phyloP scores from a whole-genome alignment of 2,329 filamentous ascomycete genomes.

The Calonectria pseudoreteaudii region DNA sequence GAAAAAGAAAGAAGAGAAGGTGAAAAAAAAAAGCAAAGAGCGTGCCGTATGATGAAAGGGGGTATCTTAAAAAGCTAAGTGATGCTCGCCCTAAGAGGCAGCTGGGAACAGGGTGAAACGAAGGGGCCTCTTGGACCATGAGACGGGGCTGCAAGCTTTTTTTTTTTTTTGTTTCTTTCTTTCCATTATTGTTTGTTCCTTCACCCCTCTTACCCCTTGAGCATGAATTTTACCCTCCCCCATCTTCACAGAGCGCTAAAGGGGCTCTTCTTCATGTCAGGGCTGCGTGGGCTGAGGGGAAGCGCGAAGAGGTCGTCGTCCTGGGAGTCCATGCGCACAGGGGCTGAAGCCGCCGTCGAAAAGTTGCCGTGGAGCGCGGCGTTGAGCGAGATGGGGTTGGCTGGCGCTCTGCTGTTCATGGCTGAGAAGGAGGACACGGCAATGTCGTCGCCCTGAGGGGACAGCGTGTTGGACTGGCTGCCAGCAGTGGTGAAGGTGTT shows the following conservation, averaged over 20 bases:
- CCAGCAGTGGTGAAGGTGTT: slow-evolving; percentile 50
- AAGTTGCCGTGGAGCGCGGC: slow-evolving; percentile 44
- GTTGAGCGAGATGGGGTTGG: slow-evolving; percentile 49
- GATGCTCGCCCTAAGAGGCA: neutral
- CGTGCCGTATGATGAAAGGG: neutral
- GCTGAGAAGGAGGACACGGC: slow-evolving; percentile 51
- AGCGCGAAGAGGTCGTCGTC: slow-evolving; percentile 86
- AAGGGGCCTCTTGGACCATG: neutral
- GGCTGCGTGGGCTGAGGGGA: slow-evolving; percentile 86
- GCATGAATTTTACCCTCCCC: neutral
- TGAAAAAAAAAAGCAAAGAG: neutral
- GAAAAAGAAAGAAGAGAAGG: neutral
- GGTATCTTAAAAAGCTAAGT: slow-evolving; percentile 6
- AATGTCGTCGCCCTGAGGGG: slow-evolving; percentile 47
- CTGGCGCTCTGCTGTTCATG: slow-evolving; percentile 40
- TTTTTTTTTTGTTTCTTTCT: neutral
- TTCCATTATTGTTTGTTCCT: neutral
- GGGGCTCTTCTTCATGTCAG: slow-evolving; percentile 86
- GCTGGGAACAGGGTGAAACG: neutral
- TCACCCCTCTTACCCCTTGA: neutral
- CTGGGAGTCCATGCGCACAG: slow-evolving; percentile 33
- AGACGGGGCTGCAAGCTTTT: neutral
- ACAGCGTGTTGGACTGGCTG: slow-evolving; percentile 49
- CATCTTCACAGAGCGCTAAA: slow-evolving; percentile 67
- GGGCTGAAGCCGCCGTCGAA: slow-evolving; percentile 27